Conservation (phyloP, 805 yeast genomes). For the Hanseniaspora hatyaiensis region DNA sequence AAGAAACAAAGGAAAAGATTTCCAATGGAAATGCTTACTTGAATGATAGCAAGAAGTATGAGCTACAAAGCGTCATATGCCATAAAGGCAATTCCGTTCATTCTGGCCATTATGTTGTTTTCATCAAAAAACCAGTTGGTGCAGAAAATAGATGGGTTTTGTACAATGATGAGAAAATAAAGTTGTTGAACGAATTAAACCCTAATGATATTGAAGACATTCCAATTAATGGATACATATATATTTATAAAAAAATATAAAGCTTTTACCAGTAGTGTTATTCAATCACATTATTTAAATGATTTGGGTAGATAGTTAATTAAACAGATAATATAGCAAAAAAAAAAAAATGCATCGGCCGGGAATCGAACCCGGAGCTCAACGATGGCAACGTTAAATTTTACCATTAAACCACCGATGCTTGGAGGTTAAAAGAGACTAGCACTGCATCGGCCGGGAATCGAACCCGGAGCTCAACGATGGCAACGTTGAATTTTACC, state of each 20-base stretch:
- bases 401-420: constrained; percentile 31
- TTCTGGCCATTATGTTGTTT: constrained; percentile 86
- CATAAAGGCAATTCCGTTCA: constrained; percentile 85
- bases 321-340: neutral
- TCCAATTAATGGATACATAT: constrained; percentile 40
- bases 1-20: constrained; percentile 16
- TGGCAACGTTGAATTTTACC: constrained; percentile 32
- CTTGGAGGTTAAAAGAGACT: constrained; percentile 11
- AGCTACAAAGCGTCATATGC: constrained; percentile 59
- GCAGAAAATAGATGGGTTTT: constrained; percentile 52
- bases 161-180: constrained; percentile 84
- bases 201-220: constrained; percentile 35
- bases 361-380: constrained; percentile 32
- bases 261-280: neutral
- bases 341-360: constrained; percentile 20
- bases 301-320: neutral
- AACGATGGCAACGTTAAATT: constrained; percentile 31
- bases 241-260: constrained; percentile 24
- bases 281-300: neutral
- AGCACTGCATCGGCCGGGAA: constrained; percentile 24
- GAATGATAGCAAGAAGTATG: constrained; percentile 21
- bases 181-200: constrained; percentile 35
- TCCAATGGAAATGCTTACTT: constrained; percentile 9
- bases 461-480: constrained; percentile 32
- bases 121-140: constrained; percentile 37